phyloP scores from a whole-genome alignment of 768 basidiomycete species.

The Rhodocollybia butyracea region DNA sequence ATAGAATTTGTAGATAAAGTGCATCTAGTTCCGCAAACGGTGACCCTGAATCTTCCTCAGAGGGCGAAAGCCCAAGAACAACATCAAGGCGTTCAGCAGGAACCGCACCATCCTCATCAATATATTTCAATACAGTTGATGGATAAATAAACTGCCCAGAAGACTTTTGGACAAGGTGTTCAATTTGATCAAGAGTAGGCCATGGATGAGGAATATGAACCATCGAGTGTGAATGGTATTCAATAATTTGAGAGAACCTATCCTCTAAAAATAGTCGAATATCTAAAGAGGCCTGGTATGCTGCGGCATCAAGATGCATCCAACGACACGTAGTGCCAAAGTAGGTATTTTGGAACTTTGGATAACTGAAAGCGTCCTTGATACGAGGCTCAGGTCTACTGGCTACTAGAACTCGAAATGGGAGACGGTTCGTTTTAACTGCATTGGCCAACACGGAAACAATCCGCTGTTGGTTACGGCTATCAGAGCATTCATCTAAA shows the following conservation, averaged over 20 bases:
- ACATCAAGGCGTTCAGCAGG: neutral
- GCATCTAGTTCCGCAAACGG: neutral
- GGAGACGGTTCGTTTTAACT: neutral
- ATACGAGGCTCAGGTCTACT: neutral
- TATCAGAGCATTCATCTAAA: no score
- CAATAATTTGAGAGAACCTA: neutral
- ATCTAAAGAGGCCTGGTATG: neutral
- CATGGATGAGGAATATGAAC: neutral
- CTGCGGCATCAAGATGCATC: neutral
- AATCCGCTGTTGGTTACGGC: neutral
- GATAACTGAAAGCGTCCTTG: neutral
- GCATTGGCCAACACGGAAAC: neutral
- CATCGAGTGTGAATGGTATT: neutral
- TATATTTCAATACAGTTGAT: neutral
- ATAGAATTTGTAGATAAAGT: neutral
- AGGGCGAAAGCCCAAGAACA: neutral
- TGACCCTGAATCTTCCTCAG: neutral
- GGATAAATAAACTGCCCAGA: neutral
- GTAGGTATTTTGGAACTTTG: neutral
- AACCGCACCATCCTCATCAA: neutral
- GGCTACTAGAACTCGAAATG: neutral
- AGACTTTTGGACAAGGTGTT: neutral
- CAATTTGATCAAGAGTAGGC: neutral
- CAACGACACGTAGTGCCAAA: no score
- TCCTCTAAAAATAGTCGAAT: neutral